phyloP scores from a whole-genome alignment of 495 filamentous ascomycete species.

The Penicillium ucsense region DNA sequence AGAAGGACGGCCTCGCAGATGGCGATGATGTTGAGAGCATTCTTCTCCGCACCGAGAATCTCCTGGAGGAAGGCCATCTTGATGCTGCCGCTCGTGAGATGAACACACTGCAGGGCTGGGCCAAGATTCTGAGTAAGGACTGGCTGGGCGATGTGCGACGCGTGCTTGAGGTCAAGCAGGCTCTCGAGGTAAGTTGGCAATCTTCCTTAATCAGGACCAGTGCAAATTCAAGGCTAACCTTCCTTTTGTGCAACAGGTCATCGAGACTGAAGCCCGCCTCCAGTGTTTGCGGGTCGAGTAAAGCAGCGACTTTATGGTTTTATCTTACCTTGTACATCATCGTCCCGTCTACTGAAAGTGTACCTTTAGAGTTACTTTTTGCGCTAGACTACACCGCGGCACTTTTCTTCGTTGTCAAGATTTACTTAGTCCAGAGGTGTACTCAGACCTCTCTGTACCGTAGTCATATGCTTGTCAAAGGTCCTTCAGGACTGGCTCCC shows the following conservation, averaged over 20 bases:
- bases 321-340: constrained; percentile 27
- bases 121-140: constrained; percentile 82
- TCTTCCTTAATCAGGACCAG: too few species aligned
- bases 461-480: neutral
- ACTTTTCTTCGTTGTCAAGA: constrained; percentile 23
- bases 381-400: constrained; percentile 37
- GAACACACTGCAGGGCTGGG: constrained; percentile 87
- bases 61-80: constrained; percentile 83
- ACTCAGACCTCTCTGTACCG: too few species aligned
- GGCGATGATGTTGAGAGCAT: constrained; percentile 94
- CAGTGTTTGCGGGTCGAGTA: constrained; percentile 43
- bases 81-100: constrained; percentile 90
- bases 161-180: constrained; percentile 90
- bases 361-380: constrained; percentile 36
- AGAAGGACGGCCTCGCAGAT: constrained; percentile 74
- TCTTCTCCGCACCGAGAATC: constrained; percentile 74
- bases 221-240: constrained; percentile 11
- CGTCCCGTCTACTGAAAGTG: constrained; percentile 30
- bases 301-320: constrained; percentile 21
- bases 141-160: constrained; percentile 83
- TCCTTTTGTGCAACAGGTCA: constrained; percentile 22
- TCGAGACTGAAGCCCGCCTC: constrained; percentile 41
- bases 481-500: too few species aligned
- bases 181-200: constrained; percentile 65
- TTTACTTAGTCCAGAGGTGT: neutral